phyloP scores from a whole-genome alignment of 352 stramenopile species.

The Thraustochytrium striatum region DNA sequence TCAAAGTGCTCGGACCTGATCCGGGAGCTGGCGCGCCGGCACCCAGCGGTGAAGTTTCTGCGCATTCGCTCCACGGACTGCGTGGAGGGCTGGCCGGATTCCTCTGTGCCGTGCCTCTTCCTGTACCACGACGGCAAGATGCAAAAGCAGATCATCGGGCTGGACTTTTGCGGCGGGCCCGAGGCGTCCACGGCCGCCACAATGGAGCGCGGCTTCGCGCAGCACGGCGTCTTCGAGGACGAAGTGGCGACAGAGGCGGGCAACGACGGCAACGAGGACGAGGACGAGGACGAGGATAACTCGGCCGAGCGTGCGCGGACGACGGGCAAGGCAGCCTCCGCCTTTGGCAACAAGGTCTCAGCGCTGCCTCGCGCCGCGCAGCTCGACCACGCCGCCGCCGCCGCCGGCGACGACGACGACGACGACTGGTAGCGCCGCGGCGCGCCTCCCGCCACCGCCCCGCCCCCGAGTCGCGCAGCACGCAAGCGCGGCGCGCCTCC shows the following conservation, averaged over 20 bases:
- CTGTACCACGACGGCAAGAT: slow-evolving; percentile 81
- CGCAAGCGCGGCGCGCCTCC: too few relatives aligned
- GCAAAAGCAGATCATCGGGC: slow-evolving; percentile 64
- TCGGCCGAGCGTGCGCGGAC: neutral
- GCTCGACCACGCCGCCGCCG: neutral
- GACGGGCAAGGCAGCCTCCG: neutral
- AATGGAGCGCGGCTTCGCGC: slow-evolving; percentile 3
- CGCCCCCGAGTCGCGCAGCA: too few relatives aligned
- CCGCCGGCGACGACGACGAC: slow-evolving; percentile 18
- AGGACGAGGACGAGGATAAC: neutral
- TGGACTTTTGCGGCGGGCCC: slow-evolving; percentile 33
- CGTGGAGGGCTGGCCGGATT: slow-evolving; percentile 82
- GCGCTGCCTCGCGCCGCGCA: neutral
- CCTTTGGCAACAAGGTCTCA: slow-evolving; percentile 12
- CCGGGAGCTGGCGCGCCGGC: slow-evolving; percentile 70
- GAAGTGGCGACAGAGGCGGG: too few relatives aligned
- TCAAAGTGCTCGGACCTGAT: slow-evolving; percentile 80
- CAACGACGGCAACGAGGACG: too few relatives aligned
- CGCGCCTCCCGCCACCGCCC: too few relatives aligned
- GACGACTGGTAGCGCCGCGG: slow-evolving; percentile 29
- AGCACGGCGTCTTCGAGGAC: slow-evolving; percentile 3
- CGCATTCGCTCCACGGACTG: slow-evolving; percentile 79
- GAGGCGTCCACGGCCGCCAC: neutral
- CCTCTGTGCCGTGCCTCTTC: slow-evolving; percentile 84
- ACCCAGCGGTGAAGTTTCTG: slow-evolving; percentile 84